These are phyloP conservation scores for Mycena olivaceomarginata DNA, from an alignment of 768 basidiomycete genomes.

Conservation along the genomic window DNA sequence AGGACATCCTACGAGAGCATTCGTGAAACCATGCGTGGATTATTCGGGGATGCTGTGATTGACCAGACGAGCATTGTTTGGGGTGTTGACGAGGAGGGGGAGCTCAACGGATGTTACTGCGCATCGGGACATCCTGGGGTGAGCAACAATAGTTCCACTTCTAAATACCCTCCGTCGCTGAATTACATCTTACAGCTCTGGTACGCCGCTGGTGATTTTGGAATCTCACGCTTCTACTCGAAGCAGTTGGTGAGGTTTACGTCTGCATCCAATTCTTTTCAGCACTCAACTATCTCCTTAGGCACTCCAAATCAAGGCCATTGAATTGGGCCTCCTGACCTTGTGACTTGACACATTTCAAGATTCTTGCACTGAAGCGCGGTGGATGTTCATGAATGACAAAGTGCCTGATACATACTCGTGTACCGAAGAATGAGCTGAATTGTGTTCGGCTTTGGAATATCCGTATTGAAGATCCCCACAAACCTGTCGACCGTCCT, in stretches of 20 bases:
- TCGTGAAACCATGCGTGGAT: constrained; percentile 44
- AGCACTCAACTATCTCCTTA: constrained; percentile 16
- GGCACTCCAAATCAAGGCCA: constrained; percentile 53
- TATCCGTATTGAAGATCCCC: too few relatives aligned
- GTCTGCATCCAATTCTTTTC: not conserved
- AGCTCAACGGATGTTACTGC: constrained; percentile 52
- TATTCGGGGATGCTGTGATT: constrained; percentile 52
- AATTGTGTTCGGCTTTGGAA: too few relatives aligned
- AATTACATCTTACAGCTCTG: constrained; percentile 45
- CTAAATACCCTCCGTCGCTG: not conserved
- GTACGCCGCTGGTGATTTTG: constrained; percentile 54
- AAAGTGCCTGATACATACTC: too few relatives aligned
- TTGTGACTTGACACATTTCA: not conserved
- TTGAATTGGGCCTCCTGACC: constrained; percentile 41
- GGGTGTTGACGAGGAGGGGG: constrained; percentile 56
- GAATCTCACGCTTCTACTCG: constrained; percentile 47
- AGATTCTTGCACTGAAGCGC: too few relatives aligned
- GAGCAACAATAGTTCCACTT: not conserved
- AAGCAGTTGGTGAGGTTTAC: constrained; percentile 48
- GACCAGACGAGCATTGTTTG: constrained; percentile 47
- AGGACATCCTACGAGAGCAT: constrained; percentile 55
- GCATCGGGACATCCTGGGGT: constrained; percentile 58
- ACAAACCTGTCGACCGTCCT: too few relatives aligned
- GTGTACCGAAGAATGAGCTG: too few relatives aligned
- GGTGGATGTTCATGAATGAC: too few relatives aligned